Conservation (phyloP, 2,329 filamentous ascomycete species). For the Aspergillus neoniger region DNA sequence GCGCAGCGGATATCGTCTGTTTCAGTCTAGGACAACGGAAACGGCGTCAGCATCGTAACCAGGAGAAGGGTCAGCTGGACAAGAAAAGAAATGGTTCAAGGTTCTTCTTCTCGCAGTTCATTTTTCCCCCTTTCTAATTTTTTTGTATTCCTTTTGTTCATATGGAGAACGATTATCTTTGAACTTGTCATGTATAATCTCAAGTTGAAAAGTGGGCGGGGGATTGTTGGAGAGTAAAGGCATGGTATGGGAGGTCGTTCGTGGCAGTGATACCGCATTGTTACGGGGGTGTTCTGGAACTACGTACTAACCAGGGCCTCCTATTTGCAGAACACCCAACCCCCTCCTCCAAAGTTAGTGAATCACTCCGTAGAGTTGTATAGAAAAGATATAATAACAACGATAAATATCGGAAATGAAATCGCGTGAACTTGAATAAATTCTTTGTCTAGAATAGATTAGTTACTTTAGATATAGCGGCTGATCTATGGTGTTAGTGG, state of each 20-base stretch:
- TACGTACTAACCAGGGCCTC: not conserved
- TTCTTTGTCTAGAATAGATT: not conserved
- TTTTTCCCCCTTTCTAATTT: too few species aligned
- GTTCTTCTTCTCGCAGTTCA: too few species aligned
- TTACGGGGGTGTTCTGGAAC: constrained; percentile 14
- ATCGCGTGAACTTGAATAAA: too few species aligned
- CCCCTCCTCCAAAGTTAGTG: not conserved
- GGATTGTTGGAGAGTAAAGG: not conserved
- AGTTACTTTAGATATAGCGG: not conserved
- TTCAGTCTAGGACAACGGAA: constrained; percentile 1
- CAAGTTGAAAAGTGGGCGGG: not conserved
- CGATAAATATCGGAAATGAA: too few species aligned
- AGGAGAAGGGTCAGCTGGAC: not conserved
- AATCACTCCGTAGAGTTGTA: not conserved
- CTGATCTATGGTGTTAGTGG: not conserved
- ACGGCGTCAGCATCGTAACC: constrained; percentile 1
- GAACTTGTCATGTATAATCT: not conserved
- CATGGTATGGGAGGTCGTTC: not conserved
- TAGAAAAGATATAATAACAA: not conserved
- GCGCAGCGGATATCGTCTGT: constrained; percentile 8
- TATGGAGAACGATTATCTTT: too few species aligned
- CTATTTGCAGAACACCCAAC: constrained; percentile 10
- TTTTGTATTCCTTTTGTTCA: too few species aligned
- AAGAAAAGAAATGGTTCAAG: not conserved
- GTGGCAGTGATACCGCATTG: constrained; percentile 12